phyloP scores from a whole-genome alignment of 1,284 basidiomycete species.

The Malassezia cuniculi region DNA sequence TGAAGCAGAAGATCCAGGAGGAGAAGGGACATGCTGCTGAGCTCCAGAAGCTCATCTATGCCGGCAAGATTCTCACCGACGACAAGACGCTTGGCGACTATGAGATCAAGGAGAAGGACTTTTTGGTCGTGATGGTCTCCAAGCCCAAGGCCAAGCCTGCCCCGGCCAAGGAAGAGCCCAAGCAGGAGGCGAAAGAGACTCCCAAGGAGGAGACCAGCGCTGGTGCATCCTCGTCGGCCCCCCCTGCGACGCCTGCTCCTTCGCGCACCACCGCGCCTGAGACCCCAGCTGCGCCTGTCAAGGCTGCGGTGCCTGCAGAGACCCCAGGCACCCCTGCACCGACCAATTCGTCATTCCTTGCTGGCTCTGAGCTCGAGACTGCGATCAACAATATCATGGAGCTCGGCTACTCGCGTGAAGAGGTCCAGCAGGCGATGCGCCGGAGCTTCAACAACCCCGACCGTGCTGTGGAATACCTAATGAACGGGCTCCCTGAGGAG shows the following conservation, averaged over 20 bases:
- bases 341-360: no score
- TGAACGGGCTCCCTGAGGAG: constrained; percentile 64
- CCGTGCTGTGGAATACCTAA: constrained; percentile 89
- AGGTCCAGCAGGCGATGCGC: constrained; percentile 71
- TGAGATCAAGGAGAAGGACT: constrained; percentile 96
- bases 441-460: constrained; percentile 98
- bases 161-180: constrained; percentile 17
- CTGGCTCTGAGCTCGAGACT: constrained; percentile 26
- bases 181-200: constrained; percentile 1
- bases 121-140: constrained; percentile 93
- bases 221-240: not conserved
- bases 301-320: constrained; percentile 9
- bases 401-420: constrained; percentile 82
- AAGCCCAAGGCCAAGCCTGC: constrained; percentile 49
- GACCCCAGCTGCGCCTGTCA: constrained; percentile 9
- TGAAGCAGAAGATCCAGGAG: constrained; percentile 76
- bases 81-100: constrained; percentile 75
- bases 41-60: constrained; percentile 86
- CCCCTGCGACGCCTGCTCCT: constrained; percentile 1
- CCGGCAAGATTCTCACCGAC: constrained; percentile 84
- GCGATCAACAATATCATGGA: constrained; percentile 51
- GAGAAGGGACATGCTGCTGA: constrained; percentile 62
- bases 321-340: no score
- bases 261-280: no score
- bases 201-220: not conserved